These are phyloP conservation scores for Sugiyamaella marilandica DNA, from an alignment of 805 yeast genomes.

Conservation along the genomic window DNA sequence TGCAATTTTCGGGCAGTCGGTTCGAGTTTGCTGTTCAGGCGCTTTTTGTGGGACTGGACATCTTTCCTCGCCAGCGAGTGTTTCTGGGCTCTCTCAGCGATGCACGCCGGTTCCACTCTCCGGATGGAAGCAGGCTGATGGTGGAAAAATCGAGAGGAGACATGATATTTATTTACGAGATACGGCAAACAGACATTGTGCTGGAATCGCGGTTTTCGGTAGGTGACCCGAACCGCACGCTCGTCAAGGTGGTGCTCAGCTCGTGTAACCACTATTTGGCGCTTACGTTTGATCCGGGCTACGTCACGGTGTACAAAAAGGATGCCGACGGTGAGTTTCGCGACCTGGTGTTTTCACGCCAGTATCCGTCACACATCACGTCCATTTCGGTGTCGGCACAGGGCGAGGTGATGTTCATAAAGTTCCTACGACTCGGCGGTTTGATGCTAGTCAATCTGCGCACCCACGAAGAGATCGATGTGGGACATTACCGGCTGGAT, in stretches of 20 bases:
- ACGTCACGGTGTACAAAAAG: slow-evolving; percentile 9
- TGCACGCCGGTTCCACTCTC: neutral
- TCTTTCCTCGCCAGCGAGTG: neutral
- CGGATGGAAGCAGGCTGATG: slow-evolving; percentile 3
- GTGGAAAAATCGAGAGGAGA: neutral
- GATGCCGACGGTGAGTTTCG: slow-evolving; percentile 3
- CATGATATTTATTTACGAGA: neutral
- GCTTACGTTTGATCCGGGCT: slow-evolving; percentile 13
- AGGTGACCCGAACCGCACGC: neutral
- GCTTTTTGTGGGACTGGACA: neutral
- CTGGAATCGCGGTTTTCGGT: neutral
- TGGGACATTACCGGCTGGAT: slow-evolving; percentile 25
- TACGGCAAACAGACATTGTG: neutral
- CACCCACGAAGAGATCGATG: slow-evolving; percentile 22
- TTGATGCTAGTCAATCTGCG: slow-evolving; percentile 19
- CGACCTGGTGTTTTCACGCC: slow-evolving; percentile 16
- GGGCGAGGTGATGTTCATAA: slow-evolving; percentile 21
- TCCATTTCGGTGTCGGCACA: slow-evolving; percentile 18
- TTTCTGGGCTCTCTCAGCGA: neutral
- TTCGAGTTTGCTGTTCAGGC: neutral
- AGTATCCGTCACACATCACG: slow-evolving; percentile 22
- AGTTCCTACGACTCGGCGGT: slow-evolving; percentile 23
- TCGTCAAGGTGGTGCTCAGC: slow-evolving; percentile 7
- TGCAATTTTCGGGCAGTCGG: neutral
- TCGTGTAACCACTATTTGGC: slow-evolving; percentile 15